Evolutionary conservation across 179 eudicot genomes (phyloP).

Genomic region (Spergularia azorica): DNA sequence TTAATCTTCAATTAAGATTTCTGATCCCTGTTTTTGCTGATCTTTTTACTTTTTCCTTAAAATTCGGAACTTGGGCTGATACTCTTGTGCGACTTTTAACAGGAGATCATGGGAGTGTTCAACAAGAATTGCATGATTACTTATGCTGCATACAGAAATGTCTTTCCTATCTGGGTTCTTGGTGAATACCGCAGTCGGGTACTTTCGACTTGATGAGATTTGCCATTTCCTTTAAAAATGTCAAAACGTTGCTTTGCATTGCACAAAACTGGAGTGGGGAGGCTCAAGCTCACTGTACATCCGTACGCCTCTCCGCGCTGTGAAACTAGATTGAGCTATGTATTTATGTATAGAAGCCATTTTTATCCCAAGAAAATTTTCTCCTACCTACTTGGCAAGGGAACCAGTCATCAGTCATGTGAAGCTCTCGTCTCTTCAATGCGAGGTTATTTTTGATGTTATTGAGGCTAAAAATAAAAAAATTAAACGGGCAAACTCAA

Average conservation of each 20-base stretch:
- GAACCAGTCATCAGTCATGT: no score
- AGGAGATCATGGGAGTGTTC: constrained; percentile 97
- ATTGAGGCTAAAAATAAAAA: no score
- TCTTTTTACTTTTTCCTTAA: background rate
- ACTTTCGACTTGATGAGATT: constrained; percentile 34
- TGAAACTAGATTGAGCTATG: background rate
- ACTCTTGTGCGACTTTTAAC: constrained; percentile 4
- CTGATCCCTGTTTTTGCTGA: background rate
- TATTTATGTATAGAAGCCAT: constrained; percentile 5
- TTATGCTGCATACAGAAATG: constrained; percentile 84
- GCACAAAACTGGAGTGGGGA: constrained; percentile 9
- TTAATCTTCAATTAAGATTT: constrained; percentile 33
- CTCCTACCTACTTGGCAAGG: no score
- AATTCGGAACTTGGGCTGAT: constrained; percentile 15
- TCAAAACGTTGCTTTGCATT: background rate
- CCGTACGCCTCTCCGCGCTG: background rate
- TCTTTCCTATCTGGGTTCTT: constrained; percentile 95
- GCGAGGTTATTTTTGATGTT: no score
- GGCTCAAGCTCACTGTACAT: background rate
- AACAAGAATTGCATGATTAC: constrained; percentile 93
- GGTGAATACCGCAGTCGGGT: constrained; percentile 77
- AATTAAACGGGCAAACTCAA: no score
- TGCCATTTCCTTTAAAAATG: background rate
- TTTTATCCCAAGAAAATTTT: background rate
- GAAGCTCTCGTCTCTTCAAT: no score